phyloP scores from a whole-genome alignment of 192 early-diverging fungal genomes.

The Podila verticillata region DNA sequence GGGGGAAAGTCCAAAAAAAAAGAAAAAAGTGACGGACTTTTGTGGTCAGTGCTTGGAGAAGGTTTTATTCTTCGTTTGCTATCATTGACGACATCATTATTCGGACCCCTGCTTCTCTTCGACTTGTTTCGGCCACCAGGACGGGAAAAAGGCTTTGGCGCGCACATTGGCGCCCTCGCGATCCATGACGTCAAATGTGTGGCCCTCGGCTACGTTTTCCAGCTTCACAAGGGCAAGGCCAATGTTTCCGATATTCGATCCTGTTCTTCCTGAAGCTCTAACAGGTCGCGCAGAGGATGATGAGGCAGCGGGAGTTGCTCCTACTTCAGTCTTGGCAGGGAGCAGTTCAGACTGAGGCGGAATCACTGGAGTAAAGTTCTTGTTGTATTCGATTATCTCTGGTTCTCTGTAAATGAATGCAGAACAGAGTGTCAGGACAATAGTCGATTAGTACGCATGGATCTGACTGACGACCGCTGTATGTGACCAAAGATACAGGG shows the following conservation, averaged over 20 bases:
- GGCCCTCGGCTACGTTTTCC: slow-evolving; percentile 66
- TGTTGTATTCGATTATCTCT: slow-evolving; percentile 34
- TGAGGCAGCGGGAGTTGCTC: slow-evolving; percentile 18
- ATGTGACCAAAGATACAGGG: neutral
- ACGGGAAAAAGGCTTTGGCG: slow-evolving; percentile 44
- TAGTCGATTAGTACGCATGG: slow-evolving; percentile 9
- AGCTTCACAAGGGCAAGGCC: slow-evolving; percentile 89
- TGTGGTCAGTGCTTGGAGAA: too few species aligned
- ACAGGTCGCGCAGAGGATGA: slow-evolving; percentile 43
- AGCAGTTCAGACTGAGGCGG: slow-evolving; percentile 39
- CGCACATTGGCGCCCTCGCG: slow-evolving; percentile 36
- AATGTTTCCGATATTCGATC: slow-evolving; percentile 76
- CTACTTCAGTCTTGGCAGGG: slow-evolving; percentile 13
- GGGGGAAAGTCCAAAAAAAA: neutral
- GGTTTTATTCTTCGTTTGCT: too few species aligned
- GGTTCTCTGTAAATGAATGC: slow-evolving; percentile 47
- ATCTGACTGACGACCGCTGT: slow-evolving; percentile 8
- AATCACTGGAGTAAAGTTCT: slow-evolving; percentile 22
- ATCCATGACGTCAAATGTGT: slow-evolving; percentile 45
- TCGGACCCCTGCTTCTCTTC: neutral
- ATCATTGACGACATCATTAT: too few species aligned
- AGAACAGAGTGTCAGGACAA: slow-evolving; percentile 23
- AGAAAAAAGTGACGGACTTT: neutral
- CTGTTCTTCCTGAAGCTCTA: slow-evolving; percentile 71
- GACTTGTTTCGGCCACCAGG: slow-evolving; percentile 43